These are phyloP conservation scores for Linum lewisii DNA, from an alignment of 345 rosid genomes.

Conservation along the genomic window DNA sequence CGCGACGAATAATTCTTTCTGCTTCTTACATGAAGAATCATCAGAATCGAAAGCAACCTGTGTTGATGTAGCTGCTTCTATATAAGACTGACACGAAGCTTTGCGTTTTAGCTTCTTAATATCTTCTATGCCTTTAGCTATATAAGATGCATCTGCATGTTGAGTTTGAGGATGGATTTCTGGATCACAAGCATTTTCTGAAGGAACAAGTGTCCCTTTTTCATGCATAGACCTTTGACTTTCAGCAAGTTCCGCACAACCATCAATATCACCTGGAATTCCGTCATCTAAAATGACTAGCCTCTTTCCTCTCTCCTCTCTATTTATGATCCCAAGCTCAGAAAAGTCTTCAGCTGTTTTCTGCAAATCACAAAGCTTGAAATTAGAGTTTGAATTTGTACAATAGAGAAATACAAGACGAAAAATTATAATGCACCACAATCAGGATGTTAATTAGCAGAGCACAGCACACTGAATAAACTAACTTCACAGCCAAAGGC, in stretches of 20 bases:
- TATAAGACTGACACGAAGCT: slow-evolving; percentile 23
- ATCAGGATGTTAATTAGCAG: not conserved
- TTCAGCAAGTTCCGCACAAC: slow-evolving; percentile 19
- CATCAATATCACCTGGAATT: slow-evolving; percentile 16
- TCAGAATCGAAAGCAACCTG: slow-evolving; percentile 20
- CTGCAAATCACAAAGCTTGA: slow-evolving; percentile 35
- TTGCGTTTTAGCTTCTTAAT: slow-evolving; percentile 67
- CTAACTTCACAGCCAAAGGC: not conserved
- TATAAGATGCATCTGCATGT: slow-evolving; percentile 26
- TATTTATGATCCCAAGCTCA: slow-evolving; percentile 24
- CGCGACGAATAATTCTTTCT: slow-evolving; percentile 31
- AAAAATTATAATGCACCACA: not conserved
- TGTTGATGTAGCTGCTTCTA: slow-evolving; percentile 12
- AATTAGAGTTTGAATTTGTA: slow-evolving; percentile 16
- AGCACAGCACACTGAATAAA: too few relatives aligned
- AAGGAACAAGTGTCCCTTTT: slow-evolving; percentile 17
- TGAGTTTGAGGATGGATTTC: slow-evolving; percentile 25
- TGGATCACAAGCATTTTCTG: slow-evolving; percentile 19
- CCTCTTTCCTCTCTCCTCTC: slow-evolving; percentile 30
- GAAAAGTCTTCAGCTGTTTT: slow-evolving; percentile 41
- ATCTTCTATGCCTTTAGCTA: slow-evolving; percentile 21
- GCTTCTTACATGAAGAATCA: slow-evolving; percentile 48
- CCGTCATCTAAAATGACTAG: slow-evolving; percentile 22
- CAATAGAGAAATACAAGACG: slow-evolving; percentile 1
- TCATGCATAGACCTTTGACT: slow-evolving; percentile 20